These are phyloP conservation scores for Fusarium solani-melongenae DNA, from an alignment of 2,329 filamentous ascomycete species.

Conservation along the genomic window DNA sequence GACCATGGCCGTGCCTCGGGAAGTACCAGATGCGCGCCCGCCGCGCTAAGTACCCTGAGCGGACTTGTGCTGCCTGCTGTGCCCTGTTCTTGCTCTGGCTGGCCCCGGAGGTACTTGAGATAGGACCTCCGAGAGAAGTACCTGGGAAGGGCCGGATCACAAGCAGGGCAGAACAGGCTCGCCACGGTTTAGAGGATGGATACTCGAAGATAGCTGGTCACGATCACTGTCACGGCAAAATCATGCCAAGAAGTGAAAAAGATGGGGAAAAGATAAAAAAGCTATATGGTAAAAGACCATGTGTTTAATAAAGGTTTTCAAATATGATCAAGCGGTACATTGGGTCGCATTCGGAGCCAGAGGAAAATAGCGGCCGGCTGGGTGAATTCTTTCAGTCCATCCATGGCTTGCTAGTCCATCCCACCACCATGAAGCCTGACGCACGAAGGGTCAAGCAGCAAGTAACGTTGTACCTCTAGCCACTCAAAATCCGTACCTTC, in stretches of 20 bases:
- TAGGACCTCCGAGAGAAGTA: conserved; percentile 6
- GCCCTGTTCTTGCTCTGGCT: conserved; percentile 5
- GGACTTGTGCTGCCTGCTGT: conserved; percentile 15
- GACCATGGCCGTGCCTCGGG: conserved; percentile 27
- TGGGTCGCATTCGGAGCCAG: neutral
- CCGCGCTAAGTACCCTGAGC: conserved; percentile 27
- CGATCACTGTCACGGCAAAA: neutral
- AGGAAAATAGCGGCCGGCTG: neutral
- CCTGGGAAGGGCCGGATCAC: conserved; percentile 1
- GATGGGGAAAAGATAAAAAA: neutral
- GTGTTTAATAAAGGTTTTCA: neutral
- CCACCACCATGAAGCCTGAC: conserved; percentile 36
- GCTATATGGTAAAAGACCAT: neutral
- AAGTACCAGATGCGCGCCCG: conserved; percentile 26
- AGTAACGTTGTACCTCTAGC: conserved; percentile 30
- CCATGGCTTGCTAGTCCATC: conserved; percentile 15
- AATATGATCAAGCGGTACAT: neutral
- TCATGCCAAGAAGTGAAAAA: neutral
- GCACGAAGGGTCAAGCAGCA: conserved; percentile 36
- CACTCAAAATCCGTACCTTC: conserved; percentile 24
- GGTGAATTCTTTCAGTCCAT: neutral
- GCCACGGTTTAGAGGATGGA: neutral
- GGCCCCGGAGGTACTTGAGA: conserved; percentile 5
- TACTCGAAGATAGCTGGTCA: neutral
- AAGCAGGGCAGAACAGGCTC: neutral